phyloP scores from a whole-genome alignment of 2,329 filamentous ascomycete species.

The Colletotrichum chrysophilum region DNA sequence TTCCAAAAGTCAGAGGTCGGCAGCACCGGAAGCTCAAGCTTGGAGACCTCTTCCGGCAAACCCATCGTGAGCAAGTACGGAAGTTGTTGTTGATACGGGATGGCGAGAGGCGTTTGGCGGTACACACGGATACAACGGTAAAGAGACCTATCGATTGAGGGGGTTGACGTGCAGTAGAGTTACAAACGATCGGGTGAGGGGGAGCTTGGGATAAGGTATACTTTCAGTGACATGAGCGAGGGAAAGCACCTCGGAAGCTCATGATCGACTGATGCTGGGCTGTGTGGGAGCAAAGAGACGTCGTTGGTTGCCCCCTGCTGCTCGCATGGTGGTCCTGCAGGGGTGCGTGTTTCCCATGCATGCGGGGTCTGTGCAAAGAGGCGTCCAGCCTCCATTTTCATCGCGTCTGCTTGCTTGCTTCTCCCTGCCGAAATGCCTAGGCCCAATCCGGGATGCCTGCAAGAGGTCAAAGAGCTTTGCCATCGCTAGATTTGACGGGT shows the following conservation, averaged over 20 bases:
- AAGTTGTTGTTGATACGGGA: neutral
- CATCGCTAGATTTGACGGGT: neutral
- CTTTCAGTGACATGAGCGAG: neutral
- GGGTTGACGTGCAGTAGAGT: neutral
- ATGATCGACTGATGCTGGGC: slow-evolving; percentile 15
- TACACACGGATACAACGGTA: neutral
- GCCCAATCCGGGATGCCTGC: neutral
- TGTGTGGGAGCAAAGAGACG: neutral
- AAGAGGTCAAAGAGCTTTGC: neutral
- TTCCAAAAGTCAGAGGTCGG: slow-evolving; percentile 43
- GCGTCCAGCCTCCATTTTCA: neutral
- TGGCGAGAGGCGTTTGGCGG: neutral
- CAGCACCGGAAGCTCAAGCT: slow-evolving; percentile 15
- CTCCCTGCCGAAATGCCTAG: neutral
- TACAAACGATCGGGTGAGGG: neutral
- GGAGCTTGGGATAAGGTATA: slow-evolving; percentile 10
- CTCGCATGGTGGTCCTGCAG: slow-evolving; percentile 14
- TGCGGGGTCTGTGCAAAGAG: slow-evolving; percentile 19
- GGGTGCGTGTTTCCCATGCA: slow-evolving; percentile 8
- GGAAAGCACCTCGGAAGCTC: slow-evolving; percentile 20
- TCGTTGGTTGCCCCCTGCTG: slow-evolving; percentile 10
- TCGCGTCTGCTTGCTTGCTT: neutral
- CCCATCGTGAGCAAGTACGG: neutral
- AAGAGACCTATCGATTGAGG: neutral
- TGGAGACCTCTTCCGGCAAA: neutral